A percentile compares a stretch with the other conserved stretches of the same genome.
These are phyloP conservation scores for Fusarium chlamydosporum DNA, from an alignment of 2,329 filamentous ascomycete genomes.

Conservation along the genomic window DNA sequence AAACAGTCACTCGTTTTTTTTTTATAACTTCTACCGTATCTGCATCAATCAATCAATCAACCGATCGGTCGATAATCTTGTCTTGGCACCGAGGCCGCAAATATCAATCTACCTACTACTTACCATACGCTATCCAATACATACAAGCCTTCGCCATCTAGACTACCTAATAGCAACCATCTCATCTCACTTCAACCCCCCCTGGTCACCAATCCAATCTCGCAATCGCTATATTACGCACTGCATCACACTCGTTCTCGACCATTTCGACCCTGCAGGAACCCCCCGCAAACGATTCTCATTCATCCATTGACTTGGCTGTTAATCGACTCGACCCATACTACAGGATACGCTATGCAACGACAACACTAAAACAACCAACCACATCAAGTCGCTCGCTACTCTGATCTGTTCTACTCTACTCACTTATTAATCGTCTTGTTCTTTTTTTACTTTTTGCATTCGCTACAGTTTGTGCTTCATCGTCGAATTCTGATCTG, in stretches of 20 bases:
- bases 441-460: slow-evolving; percentile 7
- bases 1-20: slow-evolving; percentile 30
- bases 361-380: slow-evolving; percentile 19
- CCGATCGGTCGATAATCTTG: slow-evolving; percentile 3
- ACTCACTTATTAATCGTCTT: slow-evolving; percentile 3
- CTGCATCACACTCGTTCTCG: slow-evolving; percentile 29
- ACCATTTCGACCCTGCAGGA: slow-evolving; percentile 16
- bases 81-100: slow-evolving; percentile 7
- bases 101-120: not conserved
- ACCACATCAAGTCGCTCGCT: slow-evolving; percentile 6
- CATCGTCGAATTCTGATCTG: slow-evolving; percentile 24
- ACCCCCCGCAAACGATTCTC: slow-evolving; percentile 24
- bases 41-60: not conserved
- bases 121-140: slow-evolving; percentile 9
- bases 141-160: slow-evolving; percentile 3
- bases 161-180: slow-evolving; percentile 31
- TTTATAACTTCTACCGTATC: slow-evolving; percentile 1
- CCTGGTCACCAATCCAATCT: slow-evolving; percentile 38
- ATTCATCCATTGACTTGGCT: slow-evolving; percentile 27
- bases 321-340: not conserved
- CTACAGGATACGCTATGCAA: slow-evolving; percentile 30
- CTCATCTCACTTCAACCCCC: slow-evolving; percentile 31
- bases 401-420: not conserved
- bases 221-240: slow-evolving; percentile 31
- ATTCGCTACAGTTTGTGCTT: slow-evolving; percentile 23